Evolutionary conservation across 2,329 filamentous ascomycete species (phyloP), one percentile per base, ranked within the genome.

Genomic region (Colletotrichum chrysophilum): DNA sequence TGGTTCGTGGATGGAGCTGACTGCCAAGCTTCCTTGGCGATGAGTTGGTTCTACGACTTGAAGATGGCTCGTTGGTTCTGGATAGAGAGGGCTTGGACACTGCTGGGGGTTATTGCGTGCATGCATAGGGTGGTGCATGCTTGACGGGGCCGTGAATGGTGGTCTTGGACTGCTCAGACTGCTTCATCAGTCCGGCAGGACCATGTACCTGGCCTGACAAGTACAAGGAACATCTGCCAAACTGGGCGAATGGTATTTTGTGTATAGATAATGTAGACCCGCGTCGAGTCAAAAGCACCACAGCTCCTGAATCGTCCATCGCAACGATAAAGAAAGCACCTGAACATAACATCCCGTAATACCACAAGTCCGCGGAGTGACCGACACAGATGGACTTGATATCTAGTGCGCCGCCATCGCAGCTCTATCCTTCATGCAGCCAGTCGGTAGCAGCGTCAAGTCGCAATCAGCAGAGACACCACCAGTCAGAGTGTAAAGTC

Each of bases 11-110:
- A 26, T 58, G 58, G 26, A 28, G 26, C n/a, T 48, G n/a, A 48
- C n/a, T 21, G 74, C 58, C 70, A 74, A 68, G 64, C 10, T 30
- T 34, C 32, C 70, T 75, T 68, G 62, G 73, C 70, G 43, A 34
- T 32, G 56, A 30, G 66, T 36, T 21, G 32, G 21, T 21, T 21
- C 52, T 28, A 10, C 34, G 61, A 43, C 61, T n/a, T 28, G 7
- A 38, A 5, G 3, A 32, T 32, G 55, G 55, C 21, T 24, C 5
- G 7, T 16, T n/a, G 14, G 61, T 43, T 24, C 61, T 10, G 21
- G 16, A 65, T 14, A 13, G 43, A 21, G n/a, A 21, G 43, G n/a
- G n/a, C 43, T 13, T 13, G 38, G 38, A 9, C 38, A n/a, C 9
- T 43, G 38, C 5, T 5, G 43, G 43, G 43, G n/a, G 10, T 48